phyloP scores from a whole-genome alignment of 2,329 filamentous ascomycete genomes.

The Pestalotiopsis sp. region DNA sequence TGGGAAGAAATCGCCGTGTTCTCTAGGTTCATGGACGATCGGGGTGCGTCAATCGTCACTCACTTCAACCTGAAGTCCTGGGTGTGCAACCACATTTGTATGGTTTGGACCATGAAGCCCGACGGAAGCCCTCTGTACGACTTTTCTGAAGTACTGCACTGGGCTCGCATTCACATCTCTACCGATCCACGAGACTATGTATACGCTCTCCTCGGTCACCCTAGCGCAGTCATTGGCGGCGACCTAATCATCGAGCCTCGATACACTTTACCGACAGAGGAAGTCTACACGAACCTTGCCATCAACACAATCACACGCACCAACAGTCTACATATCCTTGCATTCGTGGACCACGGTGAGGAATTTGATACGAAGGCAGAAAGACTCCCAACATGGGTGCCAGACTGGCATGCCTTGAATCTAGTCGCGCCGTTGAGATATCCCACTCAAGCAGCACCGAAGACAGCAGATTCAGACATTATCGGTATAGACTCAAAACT shows the following conservation, averaged over 20 bases:
- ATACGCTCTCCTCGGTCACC: slow-evolving; percentile 9
- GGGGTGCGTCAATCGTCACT: background rate
- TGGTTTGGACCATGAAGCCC: slow-evolving; percentile 9
- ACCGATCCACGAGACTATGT: slow-evolving; percentile 12
- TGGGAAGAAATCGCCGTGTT: slow-evolving; percentile 6
- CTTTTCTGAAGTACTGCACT: slow-evolving; percentile 4
- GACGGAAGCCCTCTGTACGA: background rate
- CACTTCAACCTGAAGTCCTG: slow-evolving; percentile 8
- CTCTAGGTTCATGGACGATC: background rate
- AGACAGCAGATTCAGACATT: background rate
- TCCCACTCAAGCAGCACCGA: slow-evolving; percentile 4
- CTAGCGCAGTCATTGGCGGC: slow-evolving; percentile 1
- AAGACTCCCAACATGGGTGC: slow-evolving; percentile 1
- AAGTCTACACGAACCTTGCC: slow-evolving; percentile 8
- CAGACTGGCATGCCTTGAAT: slow-evolving; percentile 7
- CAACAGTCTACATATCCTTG: slow-evolving; percentile 3
- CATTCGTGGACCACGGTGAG: slow-evolving; percentile 10
- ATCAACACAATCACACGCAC: background rate
- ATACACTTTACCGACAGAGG: background rate
- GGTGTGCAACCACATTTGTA: slow-evolving; percentile 8
- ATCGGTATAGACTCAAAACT: background rate
- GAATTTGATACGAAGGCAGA: background rate
- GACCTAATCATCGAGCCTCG: slow-evolving; percentile 7
- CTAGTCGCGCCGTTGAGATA: slow-evolving; percentile 7
- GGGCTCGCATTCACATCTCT: slow-evolving; percentile 10